These are phyloP conservation scores for Garcia nutans DNA, from an alignment of 345 rosid species.

Conservation along the genomic window DNA sequence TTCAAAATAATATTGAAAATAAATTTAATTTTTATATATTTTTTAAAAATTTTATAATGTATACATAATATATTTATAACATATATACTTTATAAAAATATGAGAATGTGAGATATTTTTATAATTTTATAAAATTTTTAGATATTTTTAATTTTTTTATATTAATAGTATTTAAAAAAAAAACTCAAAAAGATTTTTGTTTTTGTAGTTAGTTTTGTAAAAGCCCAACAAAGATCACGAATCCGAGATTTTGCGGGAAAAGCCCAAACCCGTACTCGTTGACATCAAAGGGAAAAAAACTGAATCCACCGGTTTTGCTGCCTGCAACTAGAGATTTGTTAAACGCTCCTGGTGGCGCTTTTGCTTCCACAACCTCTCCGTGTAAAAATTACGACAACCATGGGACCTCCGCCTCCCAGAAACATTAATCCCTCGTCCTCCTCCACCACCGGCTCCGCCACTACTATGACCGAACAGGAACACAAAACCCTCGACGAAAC, in stretches of 20 bases:
- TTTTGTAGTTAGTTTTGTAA: no score
- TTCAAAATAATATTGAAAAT: no score
- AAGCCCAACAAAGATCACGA: no score
- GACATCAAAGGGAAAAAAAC: not conserved
- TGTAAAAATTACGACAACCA: conserved; percentile 28
- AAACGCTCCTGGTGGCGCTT: not conserved
- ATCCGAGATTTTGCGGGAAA: not conserved
- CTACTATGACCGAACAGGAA: not conserved
- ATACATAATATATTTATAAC: no score
- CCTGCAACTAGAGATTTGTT: not conserved
- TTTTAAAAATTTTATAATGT: no score
- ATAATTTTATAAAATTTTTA: no score
- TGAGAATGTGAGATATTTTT: no score
- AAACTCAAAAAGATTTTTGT: no score
- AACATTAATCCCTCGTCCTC: conserved; percentile 29
- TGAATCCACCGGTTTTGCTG: not conserved
- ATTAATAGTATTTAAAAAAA: no score
- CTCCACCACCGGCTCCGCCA: not conserved
- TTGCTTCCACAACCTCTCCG: not conserved
- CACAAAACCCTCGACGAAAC: conserved; percentile 16
- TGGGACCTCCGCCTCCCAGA: conserved; percentile 47
- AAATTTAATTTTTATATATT: no score
- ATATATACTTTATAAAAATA: no score
- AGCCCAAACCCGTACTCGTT: not conserved
- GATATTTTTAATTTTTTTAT: no score